Evolutionary conservation across 495 filamentous ascomycete genomes (phyloP).

Genomic region (Daldinia grandis): DNA sequence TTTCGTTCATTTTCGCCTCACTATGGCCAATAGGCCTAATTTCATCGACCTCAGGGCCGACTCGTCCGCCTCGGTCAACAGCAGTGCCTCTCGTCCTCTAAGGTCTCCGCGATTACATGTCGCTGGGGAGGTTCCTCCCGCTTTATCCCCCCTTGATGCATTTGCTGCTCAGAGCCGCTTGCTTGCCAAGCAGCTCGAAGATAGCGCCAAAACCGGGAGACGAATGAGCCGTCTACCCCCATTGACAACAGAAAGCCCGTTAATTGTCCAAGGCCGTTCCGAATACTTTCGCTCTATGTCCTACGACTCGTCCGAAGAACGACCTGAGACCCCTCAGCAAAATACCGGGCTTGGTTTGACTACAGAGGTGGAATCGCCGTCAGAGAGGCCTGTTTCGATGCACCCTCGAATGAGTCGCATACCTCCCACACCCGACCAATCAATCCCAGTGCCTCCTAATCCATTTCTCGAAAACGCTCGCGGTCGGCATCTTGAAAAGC

Average conservation of each 20-base stretch:
- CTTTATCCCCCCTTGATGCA: constrained; percentile 92
- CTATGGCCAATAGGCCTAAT: constrained; percentile 65
- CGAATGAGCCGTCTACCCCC: constrained; percentile 88
- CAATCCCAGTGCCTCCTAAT: constrained; percentile 51
- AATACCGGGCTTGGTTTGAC: constrained; percentile 57
- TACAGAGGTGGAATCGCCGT: constrained; percentile 62
- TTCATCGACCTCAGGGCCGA: constrained; percentile 70
- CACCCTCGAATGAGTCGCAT: constrained; percentile 76
- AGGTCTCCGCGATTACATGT: constrained; percentile 78
- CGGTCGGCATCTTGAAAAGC: constrained; percentile 44
- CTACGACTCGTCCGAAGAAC: constrained; percentile 53
- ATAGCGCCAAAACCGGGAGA: constrained; percentile 70
- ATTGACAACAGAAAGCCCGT: constrained; percentile 74
- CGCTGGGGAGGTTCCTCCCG: constrained; percentile 87
- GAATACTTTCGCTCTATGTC: constrained; percentile 75
- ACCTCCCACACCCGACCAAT: constrained; percentile 61
- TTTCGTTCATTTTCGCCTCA: constrained; percentile 13
- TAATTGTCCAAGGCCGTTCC: constrained; percentile 72
- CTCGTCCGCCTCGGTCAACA: constrained; percentile 64
- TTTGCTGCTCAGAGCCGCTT: constrained; percentile 88
- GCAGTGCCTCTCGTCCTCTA: constrained; percentile 56
- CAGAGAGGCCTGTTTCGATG: constrained; percentile 72
- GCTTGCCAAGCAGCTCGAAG: constrained; percentile 85
- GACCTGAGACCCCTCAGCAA: constrained; percentile 46
- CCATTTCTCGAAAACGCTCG: constrained; percentile 47